Evolutionary conservation across 2,329 filamentous ascomycete species (phyloP), one percentile per base, ranked within the genome.

Genomic region (Penicillium sp.): DNA sequence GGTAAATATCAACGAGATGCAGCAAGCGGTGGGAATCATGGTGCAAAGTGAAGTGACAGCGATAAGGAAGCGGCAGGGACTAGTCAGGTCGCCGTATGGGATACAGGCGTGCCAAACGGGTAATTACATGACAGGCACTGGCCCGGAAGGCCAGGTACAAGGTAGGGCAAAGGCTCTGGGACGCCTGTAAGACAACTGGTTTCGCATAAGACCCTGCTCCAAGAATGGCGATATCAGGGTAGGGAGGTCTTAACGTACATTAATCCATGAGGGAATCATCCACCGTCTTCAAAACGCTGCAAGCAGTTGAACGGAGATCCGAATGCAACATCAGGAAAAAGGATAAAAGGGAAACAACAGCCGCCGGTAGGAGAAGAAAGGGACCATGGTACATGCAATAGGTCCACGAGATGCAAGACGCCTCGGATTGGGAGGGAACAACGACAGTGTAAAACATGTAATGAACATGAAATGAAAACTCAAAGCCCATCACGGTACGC

Each of bases 181-280:
- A 71, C 73, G 70, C 69, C 71, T 73, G 77, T 79, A 76, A 78
- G 77, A 78, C 65, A 76, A 71, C 75, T 78, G 70, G 69, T 78
- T 78, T 79, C 74, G 70, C 71, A 76, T 79, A 78, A 69, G 68
- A 67, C 71, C 75, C 74, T 69, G 69, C 70, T 76, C 72, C 70
- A 69, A 67, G 69, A 39, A 38, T 69, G 68, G 67, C 71, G 72
- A 66, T 75, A 74, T 71, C 70, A 76, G 75, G 76, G 69, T 71
- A 78, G 77, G 78, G 78, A 79, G 75, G 76, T 66, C 66, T 80
- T 81, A 81, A 81, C 79, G 75, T 81, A 81, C 79, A 81, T 79
- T 73, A 71, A 75, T 71, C 70, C 74, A 76, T 73, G 65, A 72
- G 66, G 64, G 70, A 68, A 71, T 65, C 69, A 70, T 70, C 68